Percentiles rank a stretch among this genome's conserved stretches.
phyloP scores from a whole-genome alignment of 139 green algal species.

The Chlorella sp. region DNA sequence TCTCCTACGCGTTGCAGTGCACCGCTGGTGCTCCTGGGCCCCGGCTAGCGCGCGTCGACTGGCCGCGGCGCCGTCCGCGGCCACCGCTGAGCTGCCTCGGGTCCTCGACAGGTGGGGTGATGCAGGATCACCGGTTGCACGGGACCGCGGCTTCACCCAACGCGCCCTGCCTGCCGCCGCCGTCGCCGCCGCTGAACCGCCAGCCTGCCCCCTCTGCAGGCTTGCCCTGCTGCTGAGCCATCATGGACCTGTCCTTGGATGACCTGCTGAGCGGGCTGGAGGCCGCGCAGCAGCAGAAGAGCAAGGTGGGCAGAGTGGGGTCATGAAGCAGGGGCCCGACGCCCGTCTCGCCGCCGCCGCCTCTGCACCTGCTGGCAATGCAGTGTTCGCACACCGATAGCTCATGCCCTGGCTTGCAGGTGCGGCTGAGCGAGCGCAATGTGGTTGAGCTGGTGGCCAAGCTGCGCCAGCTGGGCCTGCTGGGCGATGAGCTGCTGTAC shows the following conservation, averaged over 20 bases:
- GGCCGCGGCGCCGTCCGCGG: too few relatives aligned
- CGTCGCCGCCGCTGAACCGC: too few relatives aligned
- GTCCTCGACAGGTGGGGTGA: too few relatives aligned
- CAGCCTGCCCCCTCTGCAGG: too few relatives aligned
- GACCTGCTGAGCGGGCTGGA: constrained; percentile 72
- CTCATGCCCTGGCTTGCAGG: constrained; percentile 29
- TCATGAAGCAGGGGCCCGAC: not conserved
- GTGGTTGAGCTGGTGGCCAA: constrained; percentile 91
- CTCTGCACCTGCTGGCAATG: not conserved
- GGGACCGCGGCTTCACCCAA: too few relatives aligned
- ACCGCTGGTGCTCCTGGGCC: too few relatives aligned
- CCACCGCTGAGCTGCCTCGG: too few relatives aligned
- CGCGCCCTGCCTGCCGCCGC: too few relatives aligned
- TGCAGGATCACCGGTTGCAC: too few relatives aligned
- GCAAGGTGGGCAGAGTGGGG: constrained; percentile 17
- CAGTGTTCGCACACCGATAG: not conserved
- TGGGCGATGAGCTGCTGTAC: constrained; percentile 84
- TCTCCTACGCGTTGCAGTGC: too few relatives aligned
- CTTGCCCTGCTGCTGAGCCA: too few relatives aligned
- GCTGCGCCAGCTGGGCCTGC: constrained; percentile 75
- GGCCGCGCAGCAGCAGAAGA: constrained; percentile 73
- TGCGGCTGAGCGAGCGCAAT: constrained; percentile 84
- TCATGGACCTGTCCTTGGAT: constrained; percentile 60
- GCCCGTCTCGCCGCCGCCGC: not conserved
- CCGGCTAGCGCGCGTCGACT: too few relatives aligned